Base-by-base conservation (phyloP, 495 filamentous ascomycete species). In the Opeltia flavorubescens region DNA sequence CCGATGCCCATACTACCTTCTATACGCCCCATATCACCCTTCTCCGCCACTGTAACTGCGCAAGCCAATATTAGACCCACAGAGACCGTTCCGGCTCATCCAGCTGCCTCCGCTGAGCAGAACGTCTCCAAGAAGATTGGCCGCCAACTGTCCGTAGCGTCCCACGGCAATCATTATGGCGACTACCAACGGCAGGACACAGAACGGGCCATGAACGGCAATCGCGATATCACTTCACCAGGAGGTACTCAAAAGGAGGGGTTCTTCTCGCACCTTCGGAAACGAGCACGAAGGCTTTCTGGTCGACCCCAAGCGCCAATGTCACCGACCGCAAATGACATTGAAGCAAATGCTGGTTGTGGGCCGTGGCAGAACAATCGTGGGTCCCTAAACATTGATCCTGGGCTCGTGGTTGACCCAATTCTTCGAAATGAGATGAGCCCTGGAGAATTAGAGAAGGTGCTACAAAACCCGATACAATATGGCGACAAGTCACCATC, bases 1-100 rank as follows among this genome's bases (percentile, higher is more conserved):
- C 93, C 93, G 4, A 99, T 99, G 81, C 91, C 87, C 17, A 99
- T 99, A 50, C 69, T 99, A 31, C 93, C 93, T 17, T 94, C 93
- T 5, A 96, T 99, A 43, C 79, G 84, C 39, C 93, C 93, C 17
- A 86, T 96, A 18, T 95, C 91, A 6, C 91, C 91, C 18, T 62
- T 99, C 33, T 94, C 88, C 4, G 86, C 94, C 60, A 78, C 84
- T 15, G 86, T 95, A 18, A 94, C 84, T 25, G 93, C 89, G 1
- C 89, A 95, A 64, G 89, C 84, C 20, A 76, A 76, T 34, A 68
- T 66, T 2, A 55, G 69, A 25, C 53, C 55, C 20, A 52, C 60
- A 21, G 49, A 65, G 24, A 70, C 74, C 39, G 62, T 66, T 36
- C 29, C 39, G n/a, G 17, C 49, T 54, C 55, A 26, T 57, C 58